These are phyloP conservation scores for Chaetomiaceae sp. DNA, from an alignment of 2,329 filamentous ascomycete species.

Conservation along the genomic window DNA sequence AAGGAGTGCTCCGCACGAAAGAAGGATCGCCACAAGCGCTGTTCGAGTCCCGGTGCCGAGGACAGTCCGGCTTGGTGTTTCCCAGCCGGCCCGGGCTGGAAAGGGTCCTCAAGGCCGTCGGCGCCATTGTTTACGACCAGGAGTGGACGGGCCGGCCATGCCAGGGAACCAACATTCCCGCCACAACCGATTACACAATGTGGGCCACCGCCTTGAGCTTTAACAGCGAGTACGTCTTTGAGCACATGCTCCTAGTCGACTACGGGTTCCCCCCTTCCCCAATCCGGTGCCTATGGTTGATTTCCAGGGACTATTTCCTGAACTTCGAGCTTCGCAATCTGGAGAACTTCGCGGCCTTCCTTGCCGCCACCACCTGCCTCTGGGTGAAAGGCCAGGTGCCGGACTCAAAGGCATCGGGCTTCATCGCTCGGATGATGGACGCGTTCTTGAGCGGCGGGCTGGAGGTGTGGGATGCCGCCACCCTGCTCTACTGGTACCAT, in stretches of 20 bases:
- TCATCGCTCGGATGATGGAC: not conserved
- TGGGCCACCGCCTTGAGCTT: too few species aligned
- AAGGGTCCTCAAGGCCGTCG: not conserved
- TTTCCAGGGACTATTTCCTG: not conserved
- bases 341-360: too few species aligned
- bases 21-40: not conserved
- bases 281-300: not conserved
- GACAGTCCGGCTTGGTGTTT: not conserved
- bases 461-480: not conserved
- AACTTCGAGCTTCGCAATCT: too few species aligned
- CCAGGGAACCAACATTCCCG: not conserved
- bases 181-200: too few species aligned
- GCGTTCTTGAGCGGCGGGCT: not conserved
- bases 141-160: not conserved
- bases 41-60: not conserved
- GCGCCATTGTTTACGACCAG: not conserved
- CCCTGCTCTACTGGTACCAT: constrained; percentile 17
- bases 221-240: not conserved
- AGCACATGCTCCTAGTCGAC: constrained; percentile 1
- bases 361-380: too few species aligned
- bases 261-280: not conserved
- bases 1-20: not conserved
- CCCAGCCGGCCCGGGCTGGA: not conserved
- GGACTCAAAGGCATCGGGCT: not conserved
- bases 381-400: too few species aligned